Base-by-base conservation (phyloP, 306 rosid species). In the Gillenia trifoliata region DNA sequence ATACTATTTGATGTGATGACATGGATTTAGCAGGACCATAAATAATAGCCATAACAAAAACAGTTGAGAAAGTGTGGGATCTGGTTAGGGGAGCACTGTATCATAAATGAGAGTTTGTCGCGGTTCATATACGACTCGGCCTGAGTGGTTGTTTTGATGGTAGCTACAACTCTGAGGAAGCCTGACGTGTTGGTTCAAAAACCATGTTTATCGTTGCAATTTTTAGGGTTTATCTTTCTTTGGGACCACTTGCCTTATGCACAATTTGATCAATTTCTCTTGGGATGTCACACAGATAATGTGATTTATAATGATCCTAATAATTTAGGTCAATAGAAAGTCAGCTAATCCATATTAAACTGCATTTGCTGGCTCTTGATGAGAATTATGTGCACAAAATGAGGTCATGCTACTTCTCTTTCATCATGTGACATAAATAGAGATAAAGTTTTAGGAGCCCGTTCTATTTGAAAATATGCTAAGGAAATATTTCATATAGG, bases 21-120 rank as follows among this genome's bases (percentile, higher is more conserved):
- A 50, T 45, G 77, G 70, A 22, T 45, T 43, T 20, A 13, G 73
- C 29, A 55, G 77, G 82, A 54, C 77, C 74, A 63, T 72, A 6
- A 28, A 61, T 26, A 7, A 54, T 15, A 8, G 40, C 40, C 66
- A 29, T 61, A 30, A 62, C 40, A 62, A 29, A 62, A 62, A 29
- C 66, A 3, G 66, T 62, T 62, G 66, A 62, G 40, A 30, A 61
- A 62, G 23, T 30, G 22, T 16, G 22, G 66, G 66, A 62, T 62
- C 33, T 62, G 22, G 40, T 16, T 26, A 7, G 66, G 23, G 66
- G 40, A 62, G 17, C 34, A 13, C 20, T 5, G 11, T 59, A 15
- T 59, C 34, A 29, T 62, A 30, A 62, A 62, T 29, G 66, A 62
- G 40, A 6, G 36, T 5, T 16, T 6, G 40, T 61, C 13, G 40